Evolutionary conservation across 192 early-diverging fungal genomes (phyloP), one percentile per base, ranked within the genome.

Genomic region (Podochytrium sp.): DNA sequence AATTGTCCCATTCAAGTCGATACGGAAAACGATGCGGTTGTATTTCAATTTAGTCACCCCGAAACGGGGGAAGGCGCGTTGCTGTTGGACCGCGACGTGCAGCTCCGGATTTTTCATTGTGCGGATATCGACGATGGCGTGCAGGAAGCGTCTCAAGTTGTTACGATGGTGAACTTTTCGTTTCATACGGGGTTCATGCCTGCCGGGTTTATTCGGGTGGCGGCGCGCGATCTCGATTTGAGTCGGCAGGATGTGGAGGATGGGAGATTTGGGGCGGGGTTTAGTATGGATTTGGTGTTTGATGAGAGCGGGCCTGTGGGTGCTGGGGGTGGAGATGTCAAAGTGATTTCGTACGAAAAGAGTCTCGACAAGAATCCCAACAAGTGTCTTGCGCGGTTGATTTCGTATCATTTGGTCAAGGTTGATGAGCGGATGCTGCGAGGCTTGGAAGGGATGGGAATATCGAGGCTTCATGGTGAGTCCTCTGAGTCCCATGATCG

Each of bases 101-200:
- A 86, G 52, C 43, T 86, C 16, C 75, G 86, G 16, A 59, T 83
- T 50, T 81, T 82, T 47, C 78, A 80, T 53, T 76, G 73, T 37
- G 78, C 79, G 0, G 79, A 83, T 57, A 65, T 76, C 2, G 69
- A 71, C 42, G 56, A 71, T n/a, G 55, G 55, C 10, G 56, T 66
- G 23, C 38, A 63, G 30, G 33, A 71, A 27, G 59, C 79, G 2
- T 50, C 55, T 2, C 78, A 85, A 40, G 70, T 85, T 51, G 74
- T 71, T 27, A 87, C 87, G 0, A 80, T 89, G 65, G 75, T 85
- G 23, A 81, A 76, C 30, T 83, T 89, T 50, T 83, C 84, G 1
- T 89, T 89, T 67, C 76, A 89, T 62, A 82, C 84, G n/a, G 87
- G 87, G 25, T 89, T 89, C 65, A 88, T 89, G 80, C 75, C 80